Percentiles rank a stretch among this genome's conserved stretches.
These are phyloP conservation scores for Aureobasidium sp. DNA, from an alignment of 2,329 filamentous ascomycete species.

Conservation along the genomic window DNA sequence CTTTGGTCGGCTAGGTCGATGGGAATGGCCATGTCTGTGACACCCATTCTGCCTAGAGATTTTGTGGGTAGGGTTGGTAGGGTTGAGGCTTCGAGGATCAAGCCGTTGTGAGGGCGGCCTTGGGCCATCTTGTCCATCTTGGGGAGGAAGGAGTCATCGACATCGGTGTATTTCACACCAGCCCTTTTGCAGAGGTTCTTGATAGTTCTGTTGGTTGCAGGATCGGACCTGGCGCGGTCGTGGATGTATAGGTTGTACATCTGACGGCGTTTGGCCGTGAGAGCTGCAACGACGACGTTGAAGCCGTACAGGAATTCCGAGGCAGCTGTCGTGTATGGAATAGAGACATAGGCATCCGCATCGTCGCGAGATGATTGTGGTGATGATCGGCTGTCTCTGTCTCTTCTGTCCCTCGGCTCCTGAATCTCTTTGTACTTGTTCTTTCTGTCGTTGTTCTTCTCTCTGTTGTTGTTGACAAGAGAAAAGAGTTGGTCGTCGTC, in stretches of 20 bases:
- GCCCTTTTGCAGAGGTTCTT: conserved; percentile 19
- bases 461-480: neutral
- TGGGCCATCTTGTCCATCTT: conserved; percentile 73
- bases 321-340: conserved; percentile 72
- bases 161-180: conserved; percentile 46
- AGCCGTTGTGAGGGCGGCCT: conserved; percentile 81
- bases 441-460: neutral
- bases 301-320: conserved; percentile 88
- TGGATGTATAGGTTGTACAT: conserved; percentile 76
- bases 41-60: conserved; percentile 26
- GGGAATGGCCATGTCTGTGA: conserved; percentile 42
- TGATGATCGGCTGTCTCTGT: neutral
- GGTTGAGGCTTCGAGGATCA: conserved; percentile 77
- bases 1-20: conserved; percentile 57
- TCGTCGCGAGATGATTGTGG: neutral
- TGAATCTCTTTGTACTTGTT: conserved; percentile 6
- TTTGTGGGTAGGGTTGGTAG: conserved; percentile 50
- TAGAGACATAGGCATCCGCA: conserved; percentile 23
- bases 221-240: conserved; percentile 14
- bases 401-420: neutral
- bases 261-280: conserved; percentile 60
- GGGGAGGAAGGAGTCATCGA: conserved; percentile 54
- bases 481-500: neutral
- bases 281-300: conserved; percentile 70
- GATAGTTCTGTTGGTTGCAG: conserved; percentile 8